Percentiles rank a stretch among this genome's conserved stretches.
phyloP scores from a whole-genome alignment of 2,329 filamentous ascomycete species.

The Ceratocystis ficicola region DNA sequence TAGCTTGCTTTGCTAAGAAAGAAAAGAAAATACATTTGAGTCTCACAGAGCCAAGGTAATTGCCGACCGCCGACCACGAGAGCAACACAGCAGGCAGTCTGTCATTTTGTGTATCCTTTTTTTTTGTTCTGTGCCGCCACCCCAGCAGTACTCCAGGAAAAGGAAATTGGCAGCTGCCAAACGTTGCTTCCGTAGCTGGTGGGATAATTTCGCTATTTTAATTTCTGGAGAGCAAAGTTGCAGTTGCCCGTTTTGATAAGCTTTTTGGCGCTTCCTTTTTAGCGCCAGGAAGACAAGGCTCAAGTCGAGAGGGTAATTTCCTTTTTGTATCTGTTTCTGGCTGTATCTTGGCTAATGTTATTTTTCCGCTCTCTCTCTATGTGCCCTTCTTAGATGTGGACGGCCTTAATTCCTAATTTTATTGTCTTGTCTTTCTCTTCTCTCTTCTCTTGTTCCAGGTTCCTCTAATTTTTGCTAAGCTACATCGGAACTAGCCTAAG shows the following conservation, averaged over 20 bases:
- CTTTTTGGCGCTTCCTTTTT: no score
- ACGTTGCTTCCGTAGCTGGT: neutral
- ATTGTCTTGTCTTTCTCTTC: no score
- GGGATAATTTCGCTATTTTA: neutral
- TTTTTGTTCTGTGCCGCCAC: neutral
- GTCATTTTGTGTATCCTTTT: neutral
- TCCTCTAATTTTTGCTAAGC: neutral
- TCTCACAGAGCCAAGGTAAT: neutral
- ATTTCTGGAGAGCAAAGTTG: neutral
- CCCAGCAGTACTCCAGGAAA: neutral
- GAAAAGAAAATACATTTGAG: neutral
- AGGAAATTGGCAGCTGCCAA: constrained; percentile 4
- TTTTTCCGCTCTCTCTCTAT: no score
- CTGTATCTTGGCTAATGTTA: no score
- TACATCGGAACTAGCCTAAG: neutral
- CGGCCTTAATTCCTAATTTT: no score
- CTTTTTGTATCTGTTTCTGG: no score
- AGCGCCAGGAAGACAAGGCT: no score
- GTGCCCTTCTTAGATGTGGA: no score
- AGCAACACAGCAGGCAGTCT: neutral
- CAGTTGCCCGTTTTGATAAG: no score
- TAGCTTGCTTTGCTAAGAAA: neutral
- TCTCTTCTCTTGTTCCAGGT: neutral
- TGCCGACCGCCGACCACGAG: neutral
- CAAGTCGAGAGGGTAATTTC: no score